Evolutionary conservation across 2,329 filamentous ascomycete species (phyloP).

Genomic region (Alternaria dauci): DNA sequence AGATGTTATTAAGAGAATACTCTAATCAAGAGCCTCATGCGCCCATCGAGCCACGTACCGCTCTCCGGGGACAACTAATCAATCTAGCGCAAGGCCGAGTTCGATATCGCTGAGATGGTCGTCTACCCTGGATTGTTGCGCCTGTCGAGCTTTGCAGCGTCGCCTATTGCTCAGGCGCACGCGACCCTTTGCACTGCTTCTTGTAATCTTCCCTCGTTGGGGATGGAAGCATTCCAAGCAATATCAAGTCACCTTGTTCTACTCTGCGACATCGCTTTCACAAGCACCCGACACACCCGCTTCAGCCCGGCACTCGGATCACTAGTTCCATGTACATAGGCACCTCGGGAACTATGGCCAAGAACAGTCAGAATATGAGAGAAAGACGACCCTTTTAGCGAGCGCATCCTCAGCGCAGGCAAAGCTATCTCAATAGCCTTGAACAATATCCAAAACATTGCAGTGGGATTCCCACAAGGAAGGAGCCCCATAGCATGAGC

Average conservation of each 20-base stretch:
- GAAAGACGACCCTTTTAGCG: background rate
- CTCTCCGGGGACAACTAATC: constrained; percentile 23
- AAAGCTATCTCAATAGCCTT: background rate
- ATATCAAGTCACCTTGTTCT: background rate
- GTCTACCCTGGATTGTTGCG: background rate
- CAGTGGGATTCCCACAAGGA: background rate
- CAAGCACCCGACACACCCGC: background rate
- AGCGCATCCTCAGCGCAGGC: background rate
- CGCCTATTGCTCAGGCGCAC: constrained; percentile 6
- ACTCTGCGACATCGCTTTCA: background rate
- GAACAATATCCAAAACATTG: background rate
- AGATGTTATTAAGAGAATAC: constrained; percentile 12
- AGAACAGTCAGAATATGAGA: constrained; percentile 2
- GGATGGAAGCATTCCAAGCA: background rate
- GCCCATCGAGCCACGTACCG: constrained; percentile 13
- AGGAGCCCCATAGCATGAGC: background rate
- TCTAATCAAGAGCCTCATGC: constrained; percentile 17
- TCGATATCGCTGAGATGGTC: background rate
- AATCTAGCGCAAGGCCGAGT: constrained; percentile 8
- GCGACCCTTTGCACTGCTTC: constrained; percentile 3
- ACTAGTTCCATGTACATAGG: background rate
- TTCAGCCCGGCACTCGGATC: background rate
- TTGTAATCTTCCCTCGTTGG: background rate
- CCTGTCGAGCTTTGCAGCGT: constrained; percentile 7
- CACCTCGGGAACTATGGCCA: constrained; percentile 5